phyloP scores from a whole-genome alignment of 441 rosid genomes.

The Erysimum cheiri region DNA sequence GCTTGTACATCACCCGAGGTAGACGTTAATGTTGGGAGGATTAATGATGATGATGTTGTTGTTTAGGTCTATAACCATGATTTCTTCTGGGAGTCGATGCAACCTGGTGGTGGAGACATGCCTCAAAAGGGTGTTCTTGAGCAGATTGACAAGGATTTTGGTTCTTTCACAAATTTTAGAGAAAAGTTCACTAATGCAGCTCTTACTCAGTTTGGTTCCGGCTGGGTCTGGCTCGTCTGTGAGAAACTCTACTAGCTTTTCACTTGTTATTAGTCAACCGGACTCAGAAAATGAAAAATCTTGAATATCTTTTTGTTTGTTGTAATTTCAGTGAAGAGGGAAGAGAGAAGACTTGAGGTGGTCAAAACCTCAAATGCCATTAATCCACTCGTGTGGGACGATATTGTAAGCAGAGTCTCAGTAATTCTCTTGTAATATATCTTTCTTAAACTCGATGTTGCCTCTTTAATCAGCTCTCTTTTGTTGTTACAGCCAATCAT shows the following conservation, averaged over 20 bases:
- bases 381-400: constrained; percentile 80
- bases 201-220: constrained; percentile 76
- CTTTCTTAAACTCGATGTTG: constrained; percentile 6
- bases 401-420: constrained; percentile 63
- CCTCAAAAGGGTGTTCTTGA: constrained; percentile 79
- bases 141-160: constrained; percentile 94
- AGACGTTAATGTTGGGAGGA: constrained; percentile 22
- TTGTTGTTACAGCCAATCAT: constrained; percentile 78
- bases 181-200: constrained; percentile 73
- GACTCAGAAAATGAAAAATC: constrained; percentile 17
- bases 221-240: constrained; percentile 98
- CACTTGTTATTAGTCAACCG: constrained; percentile 12
- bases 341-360: constrained; percentile 71
- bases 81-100: constrained; percentile 99
- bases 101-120: constrained; percentile 85
- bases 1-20: constrained; percentile 9
- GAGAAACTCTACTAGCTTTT: constrained; percentile 45
- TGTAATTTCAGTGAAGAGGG: constrained; percentile 68
- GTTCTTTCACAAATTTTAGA: constrained; percentile 80
- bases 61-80: constrained; percentile 90
- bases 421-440: background rate
- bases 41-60: background rate
- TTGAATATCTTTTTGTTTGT: background rate
- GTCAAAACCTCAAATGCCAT: constrained; percentile 75
- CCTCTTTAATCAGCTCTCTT: constrained; percentile 37